Evolutionary conservation across 2,329 filamentous ascomycete species (phyloP).

Genomic region (Xylaria multiplex): DNA sequence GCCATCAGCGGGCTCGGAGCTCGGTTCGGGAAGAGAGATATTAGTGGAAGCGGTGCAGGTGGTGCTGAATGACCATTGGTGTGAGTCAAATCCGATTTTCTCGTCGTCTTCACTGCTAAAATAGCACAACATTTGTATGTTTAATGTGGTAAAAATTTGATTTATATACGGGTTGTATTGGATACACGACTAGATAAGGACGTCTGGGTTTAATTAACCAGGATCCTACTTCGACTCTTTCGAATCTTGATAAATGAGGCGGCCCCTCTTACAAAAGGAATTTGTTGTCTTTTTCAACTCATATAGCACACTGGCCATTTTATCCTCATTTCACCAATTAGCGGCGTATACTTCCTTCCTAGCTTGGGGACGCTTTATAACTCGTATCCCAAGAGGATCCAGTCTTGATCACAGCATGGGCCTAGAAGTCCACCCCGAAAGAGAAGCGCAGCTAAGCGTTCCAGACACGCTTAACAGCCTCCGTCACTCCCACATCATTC

Average conservation of each 20-base stretch:
- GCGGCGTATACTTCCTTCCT: neutral
- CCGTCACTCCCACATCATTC: slow-evolving; percentile 94
- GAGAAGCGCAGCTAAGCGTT: slow-evolving; percentile 61
- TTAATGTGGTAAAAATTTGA: slow-evolving; percentile 16
- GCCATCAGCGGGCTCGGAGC: slow-evolving; percentile 72
- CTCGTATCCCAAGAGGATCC: neutral
- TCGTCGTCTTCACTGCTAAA: neutral
- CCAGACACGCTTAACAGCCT: slow-evolving; percentile 90
- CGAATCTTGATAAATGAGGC: slow-evolving; percentile 16
- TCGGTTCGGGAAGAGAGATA: slow-evolving; percentile 73
- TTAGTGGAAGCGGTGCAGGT: slow-evolving; percentile 45
- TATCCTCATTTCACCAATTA: slow-evolving; percentile 14
- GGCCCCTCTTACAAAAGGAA: slow-evolving; percentile 28
- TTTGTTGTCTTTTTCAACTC: slow-evolving; percentile 11
- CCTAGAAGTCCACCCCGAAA: neutral
- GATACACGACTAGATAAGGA: slow-evolving; percentile 37
- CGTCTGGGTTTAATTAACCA: neutral
- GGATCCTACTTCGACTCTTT: slow-evolving; percentile 19
- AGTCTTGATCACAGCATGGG: neutral
- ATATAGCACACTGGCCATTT: slow-evolving; percentile 5
- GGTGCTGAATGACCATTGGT: slow-evolving; percentile 10
- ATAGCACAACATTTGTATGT: neutral
- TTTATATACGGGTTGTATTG: slow-evolving; percentile 42
- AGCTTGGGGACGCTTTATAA: neutral
- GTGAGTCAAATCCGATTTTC: neutral